Conservation (phyloP, 2,329 filamentous ascomycete species). For the Zasmidium cellare region DNA sequence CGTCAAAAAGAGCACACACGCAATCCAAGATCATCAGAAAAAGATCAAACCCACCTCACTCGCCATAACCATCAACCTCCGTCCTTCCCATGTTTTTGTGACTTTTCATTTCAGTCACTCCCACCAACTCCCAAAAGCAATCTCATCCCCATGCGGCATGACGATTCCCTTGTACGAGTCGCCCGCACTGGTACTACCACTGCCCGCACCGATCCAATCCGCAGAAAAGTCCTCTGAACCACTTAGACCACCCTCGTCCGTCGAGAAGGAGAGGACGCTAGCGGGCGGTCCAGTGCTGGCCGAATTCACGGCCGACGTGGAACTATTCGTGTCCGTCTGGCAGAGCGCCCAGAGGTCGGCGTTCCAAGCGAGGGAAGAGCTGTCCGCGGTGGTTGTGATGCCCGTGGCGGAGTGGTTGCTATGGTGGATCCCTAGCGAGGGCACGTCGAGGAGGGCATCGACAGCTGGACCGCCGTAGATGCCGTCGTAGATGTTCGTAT, state of each 20-base stretch:
- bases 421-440: conserved; percentile 40
- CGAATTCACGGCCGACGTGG: conserved; percentile 10
- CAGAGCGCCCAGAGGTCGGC: conserved; percentile 34
- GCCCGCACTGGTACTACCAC: conserved; percentile 13
- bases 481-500: conserved; percentile 80
- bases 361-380: conserved; percentile 20
- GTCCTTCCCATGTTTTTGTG: background rate
- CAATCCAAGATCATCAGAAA: background rate
- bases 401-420: conserved; percentile 24
- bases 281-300: conserved; percentile 14
- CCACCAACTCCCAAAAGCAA: conserved; percentile 36
- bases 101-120: background rate
- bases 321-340: conserved; percentile 27
- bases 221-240: conserved; percentile 24
- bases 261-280: conserved; percentile 31
- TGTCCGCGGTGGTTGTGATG: conserved; percentile 13
- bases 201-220: conserved; percentile 18
- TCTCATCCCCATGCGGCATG: conserved; percentile 38
- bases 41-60: background rate
- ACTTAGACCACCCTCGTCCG: conserved; percentile 20
- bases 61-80: background rate
- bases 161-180: conserved; percentile 24
- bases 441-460: conserved; percentile 43
- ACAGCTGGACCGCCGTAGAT: conserved; percentile 69
- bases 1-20: background rate